A percentile compares a stretch with the other conserved stretches of the same genome.
Conservation (phyloP, 2,329 filamentous ascomycete genomes). For the Fusarium foetens region DNA sequence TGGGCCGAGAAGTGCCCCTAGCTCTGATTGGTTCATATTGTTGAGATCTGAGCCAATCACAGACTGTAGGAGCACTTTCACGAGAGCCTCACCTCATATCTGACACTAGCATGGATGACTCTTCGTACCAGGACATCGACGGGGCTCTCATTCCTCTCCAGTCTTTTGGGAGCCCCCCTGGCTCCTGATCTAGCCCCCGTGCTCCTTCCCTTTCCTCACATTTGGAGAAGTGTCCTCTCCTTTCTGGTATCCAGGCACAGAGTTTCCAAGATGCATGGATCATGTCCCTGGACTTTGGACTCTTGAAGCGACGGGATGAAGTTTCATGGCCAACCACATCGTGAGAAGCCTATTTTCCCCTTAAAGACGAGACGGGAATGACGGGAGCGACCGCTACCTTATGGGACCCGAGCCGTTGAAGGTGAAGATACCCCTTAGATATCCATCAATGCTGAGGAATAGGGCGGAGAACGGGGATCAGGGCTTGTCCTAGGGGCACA, state of each 20-base stretch:
- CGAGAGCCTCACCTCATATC: conserved; percentile 50
- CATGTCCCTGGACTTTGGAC: conserved; percentile 36
- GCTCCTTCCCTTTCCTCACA: conserved; percentile 23
- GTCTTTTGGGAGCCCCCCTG: conserved; percentile 31
- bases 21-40: conserved; percentile 17
- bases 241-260: conserved; percentile 27
- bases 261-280: conserved; percentile 36
- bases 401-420: conserved; percentile 41
- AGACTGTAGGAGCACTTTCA: conserved; percentile 42
- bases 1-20: conserved; percentile 19
- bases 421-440: conserved; percentile 34
- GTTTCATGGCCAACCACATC: conserved; percentile 46
- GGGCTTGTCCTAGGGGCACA: not conserved
- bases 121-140: conserved; percentile 38
- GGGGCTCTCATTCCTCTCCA: conserved; percentile 40
- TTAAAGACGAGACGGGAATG: conserved; percentile 39
- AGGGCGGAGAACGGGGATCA: conserved; percentile 19
- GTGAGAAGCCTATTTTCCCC: conserved; percentile 37
- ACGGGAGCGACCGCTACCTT: conserved; percentile 44
- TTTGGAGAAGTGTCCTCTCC: conserved; percentile 37
- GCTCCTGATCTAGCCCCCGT: conserved; percentile 28
- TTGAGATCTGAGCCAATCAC: conserved; percentile 45
- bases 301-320: conserved; percentile 25
- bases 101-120: conserved; percentile 47
- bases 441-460: conserved; percentile 10